Evolutionary conservation across 2,329 filamentous ascomycete genomes (phyloP).

Genomic region (Sarocladiaceae sp.): DNA sequence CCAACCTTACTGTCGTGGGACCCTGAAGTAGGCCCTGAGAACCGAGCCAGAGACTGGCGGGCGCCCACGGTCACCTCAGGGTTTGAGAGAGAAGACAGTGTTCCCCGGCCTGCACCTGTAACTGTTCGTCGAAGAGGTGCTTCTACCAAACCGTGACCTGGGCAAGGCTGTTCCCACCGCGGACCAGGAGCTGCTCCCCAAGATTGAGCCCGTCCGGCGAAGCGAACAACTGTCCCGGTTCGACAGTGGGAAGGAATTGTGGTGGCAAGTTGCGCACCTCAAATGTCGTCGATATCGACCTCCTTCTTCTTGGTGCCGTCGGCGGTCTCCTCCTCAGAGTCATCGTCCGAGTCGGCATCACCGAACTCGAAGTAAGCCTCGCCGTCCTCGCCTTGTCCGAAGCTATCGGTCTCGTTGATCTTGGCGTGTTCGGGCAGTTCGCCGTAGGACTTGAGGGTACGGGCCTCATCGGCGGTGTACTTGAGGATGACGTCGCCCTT

Average conservation of each 20-base stretch:
- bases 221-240: not conserved
- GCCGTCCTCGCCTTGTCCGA: constrained; percentile 84
- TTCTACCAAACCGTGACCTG: no score
- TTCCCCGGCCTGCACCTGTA: no score
- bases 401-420: constrained; percentile 99
- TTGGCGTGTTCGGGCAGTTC: constrained; percentile 96
- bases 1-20: constrained; percentile 40
- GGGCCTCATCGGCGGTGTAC: constrained; percentile 92
- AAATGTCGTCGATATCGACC: constrained; percentile 95
- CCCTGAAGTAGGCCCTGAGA: constrained; percentile 14
- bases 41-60: not conserved
- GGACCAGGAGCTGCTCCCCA: no score
- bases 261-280: constrained; percentile 28
- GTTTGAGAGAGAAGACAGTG: constrained; percentile 63
- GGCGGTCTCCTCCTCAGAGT: constrained; percentile 45
- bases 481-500: constrained; percentile 97
- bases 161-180: no score
- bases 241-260: not conserved
- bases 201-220: no score
- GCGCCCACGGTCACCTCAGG: constrained; percentile 14
- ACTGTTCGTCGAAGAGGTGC: no score
- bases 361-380: constrained; percentile 99
- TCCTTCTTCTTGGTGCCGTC: constrained; percentile 60
- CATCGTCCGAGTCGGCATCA: constrained; percentile 67
- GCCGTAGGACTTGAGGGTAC: constrained; percentile 92